phyloP scores from a whole-genome alignment of 108 stramenopile genomes.

The Nitzschia inconspicua region DNA sequence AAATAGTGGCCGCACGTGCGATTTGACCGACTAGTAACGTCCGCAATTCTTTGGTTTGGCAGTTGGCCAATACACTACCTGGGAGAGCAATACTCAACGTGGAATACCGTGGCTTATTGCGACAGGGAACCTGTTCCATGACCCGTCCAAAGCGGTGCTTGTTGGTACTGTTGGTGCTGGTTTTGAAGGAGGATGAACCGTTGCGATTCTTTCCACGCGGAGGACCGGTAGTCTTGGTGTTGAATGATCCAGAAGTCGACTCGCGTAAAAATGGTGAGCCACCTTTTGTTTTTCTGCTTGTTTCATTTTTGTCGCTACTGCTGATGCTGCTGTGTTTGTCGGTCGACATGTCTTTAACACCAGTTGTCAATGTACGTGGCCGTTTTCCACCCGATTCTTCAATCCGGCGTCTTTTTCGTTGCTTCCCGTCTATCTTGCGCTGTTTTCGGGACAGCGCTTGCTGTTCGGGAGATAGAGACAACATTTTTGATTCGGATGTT shows the following conservation, averaged over 20 bases:
- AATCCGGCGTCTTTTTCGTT: slow-evolving; percentile 43
- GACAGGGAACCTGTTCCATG: slow-evolving; percentile 80
- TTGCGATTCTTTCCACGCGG: not conserved
- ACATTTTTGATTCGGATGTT: too few species aligned
- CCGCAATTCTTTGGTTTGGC: slow-evolving; percentile 88
- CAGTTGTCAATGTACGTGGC: slow-evolving; percentile 23
- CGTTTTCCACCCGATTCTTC: slow-evolving; percentile 53
- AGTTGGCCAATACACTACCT: slow-evolving; percentile 89
- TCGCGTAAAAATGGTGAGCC: not conserved
- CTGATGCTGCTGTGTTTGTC: not conserved
- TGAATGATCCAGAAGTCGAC: not conserved
- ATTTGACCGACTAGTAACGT: slow-evolving; percentile 94
- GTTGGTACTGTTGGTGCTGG: slow-evolving; percentile 3
- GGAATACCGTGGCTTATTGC: slow-evolving; percentile 65
- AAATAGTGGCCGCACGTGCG: slow-evolving; percentile 93
- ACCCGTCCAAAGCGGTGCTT: slow-evolving; percentile 82
- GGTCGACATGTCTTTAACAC: not conserved
- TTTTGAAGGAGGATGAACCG: not conserved
- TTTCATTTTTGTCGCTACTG: not conserved
- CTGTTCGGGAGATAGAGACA: too few species aligned
- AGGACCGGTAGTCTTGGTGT: not conserved
- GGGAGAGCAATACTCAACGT: slow-evolving; percentile 94
- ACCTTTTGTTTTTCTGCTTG: not conserved
- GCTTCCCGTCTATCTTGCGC: slow-evolving; percentile 45
- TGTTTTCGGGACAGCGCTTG: slow-evolving; percentile 19